A percentile compares a stretch with the other conserved stretches of the same genome.
phyloP scores from a whole-genome alignment of 2,329 filamentous ascomycete species.

The Neocucurbitaria cava region DNA sequence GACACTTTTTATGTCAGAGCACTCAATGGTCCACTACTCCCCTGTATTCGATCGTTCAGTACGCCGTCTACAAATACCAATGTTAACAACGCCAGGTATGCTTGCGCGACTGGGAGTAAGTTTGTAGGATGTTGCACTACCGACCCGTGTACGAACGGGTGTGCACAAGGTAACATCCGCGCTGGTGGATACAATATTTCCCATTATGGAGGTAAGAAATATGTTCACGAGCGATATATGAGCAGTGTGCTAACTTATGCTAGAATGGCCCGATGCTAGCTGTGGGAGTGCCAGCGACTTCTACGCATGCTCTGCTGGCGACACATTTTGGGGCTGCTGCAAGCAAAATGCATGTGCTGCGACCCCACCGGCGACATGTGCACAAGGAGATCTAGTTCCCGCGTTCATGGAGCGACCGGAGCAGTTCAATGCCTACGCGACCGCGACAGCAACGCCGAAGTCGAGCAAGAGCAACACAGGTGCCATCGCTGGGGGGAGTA shows the following conservation, averaged over 20 bases:
- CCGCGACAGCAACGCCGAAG: not conserved
- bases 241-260: not conserved
- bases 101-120: slow-evolving; percentile 29
- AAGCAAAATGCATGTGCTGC: slow-evolving; percentile 43
- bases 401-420: slow-evolving; percentile 33
- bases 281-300: slow-evolving; percentile 42
- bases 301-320: slow-evolving; percentile 43
- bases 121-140: slow-evolving; percentile 53
- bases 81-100: slow-evolving; percentile 28
- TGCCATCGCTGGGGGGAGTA: slow-evolving; percentile 35
- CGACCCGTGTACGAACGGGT: slow-evolving; percentile 50
- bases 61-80: not conserved
- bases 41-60: too few relatives aligned
- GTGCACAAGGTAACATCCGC: slow-evolving; percentile 42
- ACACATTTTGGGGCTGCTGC: slow-evolving; percentile 23
- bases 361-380: slow-evolving; percentile 30
- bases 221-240: too few relatives aligned
- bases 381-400: slow-evolving; percentile 30
- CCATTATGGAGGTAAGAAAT: slow-evolving; percentile 24
- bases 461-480: slow-evolving; percentile 22
- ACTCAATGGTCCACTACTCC: too few relatives aligned
- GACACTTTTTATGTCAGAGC: not conserved
- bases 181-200: slow-evolving; percentile 43
- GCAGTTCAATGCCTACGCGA: slow-evolving; percentile 24
- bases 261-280: slow-evolving; percentile 39